Base-by-base conservation (phyloP, 2,329 filamentous ascomycete genomes). In the Ophiostoma angusticollis region DNA sequence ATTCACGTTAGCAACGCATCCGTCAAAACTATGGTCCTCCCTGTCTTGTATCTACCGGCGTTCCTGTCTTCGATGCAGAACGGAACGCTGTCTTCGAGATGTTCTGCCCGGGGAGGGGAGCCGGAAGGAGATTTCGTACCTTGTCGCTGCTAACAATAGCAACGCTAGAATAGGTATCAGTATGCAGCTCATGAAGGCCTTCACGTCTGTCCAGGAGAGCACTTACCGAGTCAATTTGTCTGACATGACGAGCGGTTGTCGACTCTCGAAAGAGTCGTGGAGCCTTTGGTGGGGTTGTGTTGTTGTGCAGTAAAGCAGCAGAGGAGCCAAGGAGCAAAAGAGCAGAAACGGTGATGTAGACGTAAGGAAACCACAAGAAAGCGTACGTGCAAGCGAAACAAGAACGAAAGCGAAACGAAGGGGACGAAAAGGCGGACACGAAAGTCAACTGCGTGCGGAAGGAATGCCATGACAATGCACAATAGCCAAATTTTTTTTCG, bases 81-180 rank as follows among this genome's bases (percentile, higher is more conserved):
- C n/a, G n/a, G n/a, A n/a, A n/a, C n/a, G n/a, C 24, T 9, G 19
- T 23, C 28, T 30, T 40, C 16, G 23, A 24, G 37, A 45, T 43
- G 58, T 57, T 61, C 60, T 60, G 61, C 58, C 61, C 49, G 46
- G 54, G 50, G 48, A 54, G 50, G 47, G 52, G 55, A n/a, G n/a
- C n/a, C 51, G 53, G 53, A 54, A 28, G 48, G 57, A 66, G 55
- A 60, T 28, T 21, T 36, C 42, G 34, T 31, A 91, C 85, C 80
- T 98, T 96, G 80, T 98, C 91, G 61, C 75, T 82, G 65, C 89
- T 96, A 70, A 98, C 84, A 68, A 98, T 98, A 56, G 91, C 91
- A 68, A 98, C 87, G 82, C 91, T 93, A 57, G n/a, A 34, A 51
- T 13, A 16, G 18, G n/a, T 11, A 49, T 59, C 39, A 61, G 58